Conservation (phyloP, 2,329 filamentous ascomycete species). For the Berkeleyomyces rouxiae region DNA sequence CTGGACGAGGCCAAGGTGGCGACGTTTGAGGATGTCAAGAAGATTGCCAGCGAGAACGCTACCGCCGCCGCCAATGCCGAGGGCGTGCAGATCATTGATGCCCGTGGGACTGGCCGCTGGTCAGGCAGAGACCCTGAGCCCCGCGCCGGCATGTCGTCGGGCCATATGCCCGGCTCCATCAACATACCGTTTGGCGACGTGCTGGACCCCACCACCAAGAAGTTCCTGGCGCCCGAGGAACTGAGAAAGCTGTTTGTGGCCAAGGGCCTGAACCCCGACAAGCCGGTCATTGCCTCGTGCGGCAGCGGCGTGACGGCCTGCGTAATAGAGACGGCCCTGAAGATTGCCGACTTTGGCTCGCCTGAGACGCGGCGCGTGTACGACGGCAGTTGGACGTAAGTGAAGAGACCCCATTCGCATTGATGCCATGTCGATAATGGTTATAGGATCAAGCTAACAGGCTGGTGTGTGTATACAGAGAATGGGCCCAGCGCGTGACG, state of each 20-base stretch:
- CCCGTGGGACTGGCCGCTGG: constrained; percentile 64
- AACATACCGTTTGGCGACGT: constrained; percentile 67
- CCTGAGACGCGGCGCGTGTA: constrained; percentile 59
- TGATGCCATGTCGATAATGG: background rate
- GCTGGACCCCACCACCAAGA: constrained; percentile 68
- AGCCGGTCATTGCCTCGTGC: constrained; percentile 74
- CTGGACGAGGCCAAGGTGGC: constrained; percentile 49
- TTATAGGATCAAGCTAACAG: constrained; percentile 18
- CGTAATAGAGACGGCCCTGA: constrained; percentile 73
- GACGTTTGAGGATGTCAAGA: constrained; percentile 66
- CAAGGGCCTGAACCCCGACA: constrained; percentile 63
- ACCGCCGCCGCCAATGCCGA: constrained; percentile 72
- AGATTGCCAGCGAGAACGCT: constrained; percentile 57
- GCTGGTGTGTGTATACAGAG: constrained; percentile 24
- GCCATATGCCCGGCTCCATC: constrained; percentile 79
- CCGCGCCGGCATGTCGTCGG: constrained; percentile 67
- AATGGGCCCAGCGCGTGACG: constrained; percentile 51
- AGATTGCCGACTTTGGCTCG: constrained; percentile 57
- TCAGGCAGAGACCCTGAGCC: constrained; percentile 74
- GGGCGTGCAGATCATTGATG: constrained; percentile 77
- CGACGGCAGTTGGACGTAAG: constrained; percentile 95
- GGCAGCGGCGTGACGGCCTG: constrained; percentile 90
- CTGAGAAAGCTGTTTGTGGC: constrained; percentile 58
- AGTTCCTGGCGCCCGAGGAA: constrained; percentile 55
- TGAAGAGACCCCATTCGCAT: constrained; percentile 31